phyloP scores from a whole-genome alignment of 2,329 filamentous ascomycete genomes.

The Phaeosphaeria sp. region DNA sequence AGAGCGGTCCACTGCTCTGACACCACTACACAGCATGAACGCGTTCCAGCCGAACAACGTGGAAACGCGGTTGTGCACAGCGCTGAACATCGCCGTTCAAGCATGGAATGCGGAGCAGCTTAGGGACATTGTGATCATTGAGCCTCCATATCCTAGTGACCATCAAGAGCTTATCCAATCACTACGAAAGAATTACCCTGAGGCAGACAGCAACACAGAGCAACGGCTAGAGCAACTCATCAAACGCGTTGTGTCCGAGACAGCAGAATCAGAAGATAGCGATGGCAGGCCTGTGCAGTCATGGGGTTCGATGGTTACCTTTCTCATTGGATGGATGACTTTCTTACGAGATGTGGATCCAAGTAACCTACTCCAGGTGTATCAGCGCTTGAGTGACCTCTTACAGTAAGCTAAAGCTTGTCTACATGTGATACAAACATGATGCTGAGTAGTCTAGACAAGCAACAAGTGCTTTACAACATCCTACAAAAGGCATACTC shows the following conservation, averaged over 20 bases:
- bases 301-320: constrained; percentile 79
- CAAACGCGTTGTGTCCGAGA: constrained; percentile 49
- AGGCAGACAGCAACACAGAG: constrained; percentile 21
- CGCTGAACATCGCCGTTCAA: constrained; percentile 36
- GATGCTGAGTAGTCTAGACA: constrained; percentile 56
- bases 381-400: constrained; percentile 75
- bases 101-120: constrained; percentile 30
- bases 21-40: constrained; percentile 25
- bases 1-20: constrained; percentile 12
- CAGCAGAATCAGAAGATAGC: constrained; percentile 60
- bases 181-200: constrained; percentile 32
- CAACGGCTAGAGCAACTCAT: constrained; percentile 34
- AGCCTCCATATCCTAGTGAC: constrained; percentile 36
- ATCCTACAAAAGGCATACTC: constrained; percentile 79
- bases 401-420: constrained; percentile 67
- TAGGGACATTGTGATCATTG: constrained; percentile 36
- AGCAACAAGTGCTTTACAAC: constrained; percentile 80
- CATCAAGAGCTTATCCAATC: constrained; percentile 38
- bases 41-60: constrained; percentile 30
- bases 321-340: constrained; percentile 80
- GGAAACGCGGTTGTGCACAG: constrained; percentile 34
- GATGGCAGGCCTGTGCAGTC: constrained; percentile 63
- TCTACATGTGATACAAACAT: background rate
- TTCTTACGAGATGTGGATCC: constrained; percentile 84
- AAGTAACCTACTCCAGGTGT: constrained; percentile 75